Evolutionary conservation across 805 yeast genomes (phyloP).

Genomic region (Kluyveromyces starmeri): DNA sequence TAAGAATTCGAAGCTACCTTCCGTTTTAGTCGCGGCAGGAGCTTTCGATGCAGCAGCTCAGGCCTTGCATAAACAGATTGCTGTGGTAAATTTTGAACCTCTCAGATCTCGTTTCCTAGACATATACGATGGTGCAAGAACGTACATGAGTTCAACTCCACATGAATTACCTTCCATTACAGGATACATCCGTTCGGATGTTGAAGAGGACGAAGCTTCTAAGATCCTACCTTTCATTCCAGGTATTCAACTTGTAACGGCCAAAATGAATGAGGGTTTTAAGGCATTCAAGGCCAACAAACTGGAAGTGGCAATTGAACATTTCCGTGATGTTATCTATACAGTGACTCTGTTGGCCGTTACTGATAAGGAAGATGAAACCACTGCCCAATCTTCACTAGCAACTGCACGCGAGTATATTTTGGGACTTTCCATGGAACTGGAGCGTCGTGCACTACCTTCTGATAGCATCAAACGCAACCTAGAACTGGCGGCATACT

Average conservation of each 20-base stretch:
- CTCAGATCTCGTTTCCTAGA: conserved; percentile 74
- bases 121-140: conserved; percentile 71
- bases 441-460: conserved; percentile 75
- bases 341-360: conserved; percentile 66
- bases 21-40: conserved; percentile 92
- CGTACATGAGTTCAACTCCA: conserved; percentile 58
- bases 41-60: conserved; percentile 94
- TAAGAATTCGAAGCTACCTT: conserved; percentile 81
- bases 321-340: conserved; percentile 74
- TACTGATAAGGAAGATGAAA: conserved; percentile 63
- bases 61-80: conserved; percentile 80
- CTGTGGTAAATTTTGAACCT: conserved; percentile 81
- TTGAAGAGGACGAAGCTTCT: conserved; percentile 43
- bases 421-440: conserved; percentile 83
- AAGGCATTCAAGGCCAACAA: conserved; percentile 76
- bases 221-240: conserved; percentile 62
- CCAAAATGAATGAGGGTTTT: conserved; percentile 61
- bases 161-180: conserved; percentile 65
- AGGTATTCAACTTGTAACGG: conserved; percentile 59
- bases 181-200: conserved; percentile 55
- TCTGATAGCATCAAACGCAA: conserved; percentile 70
- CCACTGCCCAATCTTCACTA: conserved; percentile 62
- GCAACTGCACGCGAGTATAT: conserved; percentile 81
- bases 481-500: conserved; percentile 91
- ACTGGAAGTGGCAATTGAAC: conserved; percentile 67